Percentiles rank a stretch among this genome's conserved stretches.
Evolutionary conservation across 139 green algal species (phyloP).

Genomic region (Chlamydomonas asymmetrica): DNA sequence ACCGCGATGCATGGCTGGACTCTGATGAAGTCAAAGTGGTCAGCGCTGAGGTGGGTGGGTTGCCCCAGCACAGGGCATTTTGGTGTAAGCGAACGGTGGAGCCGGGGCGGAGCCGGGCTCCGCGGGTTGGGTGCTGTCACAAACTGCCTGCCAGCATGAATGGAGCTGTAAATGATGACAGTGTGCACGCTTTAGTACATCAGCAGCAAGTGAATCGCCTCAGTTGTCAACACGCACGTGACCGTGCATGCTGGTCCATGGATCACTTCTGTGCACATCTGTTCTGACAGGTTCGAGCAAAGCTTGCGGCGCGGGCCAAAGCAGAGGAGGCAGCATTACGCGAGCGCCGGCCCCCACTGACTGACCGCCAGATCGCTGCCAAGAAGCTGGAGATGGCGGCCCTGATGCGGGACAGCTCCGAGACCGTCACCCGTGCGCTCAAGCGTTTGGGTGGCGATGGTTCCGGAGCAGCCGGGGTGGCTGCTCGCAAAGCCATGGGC

Average conservation of each 20-base stretch:
- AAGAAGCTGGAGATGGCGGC: constrained; percentile 48
- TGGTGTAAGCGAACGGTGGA: no score
- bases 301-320: constrained; percentile 38
- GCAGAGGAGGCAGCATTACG: constrained; percentile 31
- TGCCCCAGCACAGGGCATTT: no score
- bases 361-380: constrained; percentile 53
- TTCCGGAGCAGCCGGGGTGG: not conserved
- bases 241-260: no score
- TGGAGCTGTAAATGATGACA: no score
- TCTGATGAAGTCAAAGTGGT: constrained; percentile 61
- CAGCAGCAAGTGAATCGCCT: no score
- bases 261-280: no score
- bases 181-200: no score
- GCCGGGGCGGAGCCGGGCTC: no score
- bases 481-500: constrained; percentile 34
- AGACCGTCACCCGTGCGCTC: constrained; percentile 63
- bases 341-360: constrained; percentile 43
- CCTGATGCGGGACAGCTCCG: constrained; percentile 56
- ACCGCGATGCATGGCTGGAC: constrained; percentile 65
- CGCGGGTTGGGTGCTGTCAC: no score
- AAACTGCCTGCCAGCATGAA: no score
- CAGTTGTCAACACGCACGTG: no score
- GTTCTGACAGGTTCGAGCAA: constrained; percentile 18
- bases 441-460: constrained; percentile 58
- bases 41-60: constrained; percentile 36